Percentiles rank a stretch among this genome's conserved stretches.
Conservation (phyloP, 176 grass and related monocot species). For the Ananas comosus region DNA sequence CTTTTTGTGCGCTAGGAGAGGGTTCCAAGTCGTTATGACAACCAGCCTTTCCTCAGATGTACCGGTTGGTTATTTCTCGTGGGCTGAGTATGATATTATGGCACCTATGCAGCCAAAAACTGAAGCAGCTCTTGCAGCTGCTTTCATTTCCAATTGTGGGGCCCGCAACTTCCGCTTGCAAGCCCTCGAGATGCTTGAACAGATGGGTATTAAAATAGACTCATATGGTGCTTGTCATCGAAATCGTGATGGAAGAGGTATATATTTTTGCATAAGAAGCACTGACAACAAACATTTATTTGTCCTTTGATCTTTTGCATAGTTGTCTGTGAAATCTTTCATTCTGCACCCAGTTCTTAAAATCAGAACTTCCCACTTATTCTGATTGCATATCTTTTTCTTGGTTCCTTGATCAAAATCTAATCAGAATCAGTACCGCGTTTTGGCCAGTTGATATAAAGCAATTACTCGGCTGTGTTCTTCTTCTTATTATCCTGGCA, state of each 20-base stretch:
- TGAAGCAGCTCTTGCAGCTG: slow-evolving; percentile 72
- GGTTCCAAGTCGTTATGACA: slow-evolving; percentile 88
- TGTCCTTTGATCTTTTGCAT: neutral
- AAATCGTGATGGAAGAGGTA: slow-evolving; percentile 89
- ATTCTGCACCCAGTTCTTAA: neutral
- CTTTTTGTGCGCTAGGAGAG: slow-evolving; percentile 49
- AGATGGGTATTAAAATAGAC: slow-evolving; percentile 75
- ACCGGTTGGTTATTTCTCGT: slow-evolving; percentile 95
- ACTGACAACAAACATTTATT: neutral
- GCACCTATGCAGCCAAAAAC: slow-evolving; percentile 63
- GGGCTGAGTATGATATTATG: slow-evolving; percentile 98
- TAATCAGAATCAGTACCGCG: too few species aligned
- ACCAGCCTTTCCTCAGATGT: slow-evolving; percentile 93
- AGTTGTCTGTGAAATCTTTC: neutral
- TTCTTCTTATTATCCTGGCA: too few species aligned
- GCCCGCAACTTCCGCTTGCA: slow-evolving; percentile 91
- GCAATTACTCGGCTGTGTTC: too few species aligned
- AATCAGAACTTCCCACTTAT: too few species aligned
- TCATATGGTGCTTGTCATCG: slow-evolving; percentile 97
- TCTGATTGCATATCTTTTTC: too few species aligned
- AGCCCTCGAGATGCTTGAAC: slow-evolving; percentile 81
- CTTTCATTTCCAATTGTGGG: slow-evolving; percentile 98
- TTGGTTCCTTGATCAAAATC: too few species aligned
- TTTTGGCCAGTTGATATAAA: too few species aligned
- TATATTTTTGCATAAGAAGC: neutral